A percentile compares a stretch with the other conserved stretches of the same genome.
Evolutionary conservation across 1,284 basidiomycete species (phyloP).

Genomic region (Bjerkandera adusta): DNA sequence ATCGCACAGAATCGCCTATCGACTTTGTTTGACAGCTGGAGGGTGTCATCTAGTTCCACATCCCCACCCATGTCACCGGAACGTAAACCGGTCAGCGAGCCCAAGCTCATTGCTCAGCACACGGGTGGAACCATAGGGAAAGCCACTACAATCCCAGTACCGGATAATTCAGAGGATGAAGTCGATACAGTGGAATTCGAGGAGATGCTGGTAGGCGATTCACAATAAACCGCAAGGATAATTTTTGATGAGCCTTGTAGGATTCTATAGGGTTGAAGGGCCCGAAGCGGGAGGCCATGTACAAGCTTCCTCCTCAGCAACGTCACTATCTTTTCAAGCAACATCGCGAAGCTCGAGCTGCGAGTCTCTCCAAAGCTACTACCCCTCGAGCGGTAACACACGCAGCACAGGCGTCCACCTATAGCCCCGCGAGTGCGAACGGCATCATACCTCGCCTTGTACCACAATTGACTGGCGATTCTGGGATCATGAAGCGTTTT

Average conservation of each 20-base stretch:
- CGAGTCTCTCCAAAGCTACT: slow-evolving; percentile 33
- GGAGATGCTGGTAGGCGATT: slow-evolving; percentile 57
- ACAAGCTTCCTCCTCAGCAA: slow-evolving; percentile 59
- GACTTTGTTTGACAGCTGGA: slow-evolving; percentile 63
- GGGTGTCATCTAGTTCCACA: slow-evolving; percentile 39
- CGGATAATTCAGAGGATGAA: slow-evolving; percentile 22
- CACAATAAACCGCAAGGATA: slow-evolving; percentile 2
- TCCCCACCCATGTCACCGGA: slow-evolving; percentile 35
- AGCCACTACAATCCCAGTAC: background rate
- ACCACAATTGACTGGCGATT: slow-evolving; percentile 69
- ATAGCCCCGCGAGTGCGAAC: slow-evolving; percentile 57
- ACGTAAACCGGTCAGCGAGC: slow-evolving; percentile 67
- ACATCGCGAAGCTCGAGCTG: slow-evolving; percentile 35
- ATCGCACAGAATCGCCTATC: slow-evolving; percentile 61
- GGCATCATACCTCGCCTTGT: slow-evolving; percentile 56
- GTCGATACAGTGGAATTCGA: slow-evolving; percentile 59
- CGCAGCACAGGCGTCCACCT: slow-evolving; percentile 41
- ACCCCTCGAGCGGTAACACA: slow-evolving; percentile 26
- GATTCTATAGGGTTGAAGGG: slow-evolving; percentile 76
- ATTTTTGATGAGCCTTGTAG: slow-evolving; percentile 33
- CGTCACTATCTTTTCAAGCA: slow-evolving; percentile 71
- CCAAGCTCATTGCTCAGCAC: slow-evolving; percentile 48
- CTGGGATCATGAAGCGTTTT: slow-evolving; percentile 68
- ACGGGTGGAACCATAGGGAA: slow-evolving; percentile 29
- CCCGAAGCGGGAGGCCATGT: slow-evolving; percentile 64